These are phyloP conservation scores for Rhizoctonia solani DNA, from an alignment of 1,284 basidiomycete species.

Conservation along the genomic window DNA sequence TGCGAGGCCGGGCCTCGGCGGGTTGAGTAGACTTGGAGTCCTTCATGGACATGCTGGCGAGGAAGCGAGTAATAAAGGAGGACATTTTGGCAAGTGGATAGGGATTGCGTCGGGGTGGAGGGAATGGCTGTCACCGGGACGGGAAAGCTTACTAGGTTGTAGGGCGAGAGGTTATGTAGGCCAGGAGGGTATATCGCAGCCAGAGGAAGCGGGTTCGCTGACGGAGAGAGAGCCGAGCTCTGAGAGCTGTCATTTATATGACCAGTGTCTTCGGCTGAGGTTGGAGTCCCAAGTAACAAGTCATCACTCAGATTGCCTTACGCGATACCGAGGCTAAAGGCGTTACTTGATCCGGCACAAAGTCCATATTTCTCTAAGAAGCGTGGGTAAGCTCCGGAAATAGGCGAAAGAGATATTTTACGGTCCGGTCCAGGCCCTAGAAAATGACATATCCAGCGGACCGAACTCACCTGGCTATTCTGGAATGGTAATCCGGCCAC, in stretches of 20 bases:
- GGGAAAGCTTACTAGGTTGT: background rate
- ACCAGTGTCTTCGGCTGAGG: slow-evolving; percentile 6
- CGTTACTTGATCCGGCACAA: slow-evolving; percentile 18
- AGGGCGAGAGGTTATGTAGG: slow-evolving; percentile 5
- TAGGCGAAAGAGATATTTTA: background rate
- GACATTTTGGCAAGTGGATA: background rate
- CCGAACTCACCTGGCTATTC: background rate
- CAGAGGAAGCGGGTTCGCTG: slow-evolving; percentile 21
- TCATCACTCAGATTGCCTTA: slow-evolving; percentile 7
- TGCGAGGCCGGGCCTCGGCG: slow-evolving; percentile 17
- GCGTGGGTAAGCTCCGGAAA: slow-evolving; percentile 25
- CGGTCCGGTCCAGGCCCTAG: slow-evolving; percentile 21
- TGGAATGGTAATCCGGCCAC: slow-evolving; percentile 1
- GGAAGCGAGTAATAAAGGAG: slow-evolving; percentile 29
- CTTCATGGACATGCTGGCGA: slow-evolving; percentile 30
- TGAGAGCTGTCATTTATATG: slow-evolving; percentile 23
- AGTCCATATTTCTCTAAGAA: background rate
- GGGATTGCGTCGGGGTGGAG: no score
- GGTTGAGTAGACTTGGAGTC: slow-evolving; percentile 13
- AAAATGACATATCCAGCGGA: background rate
- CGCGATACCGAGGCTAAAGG: slow-evolving; percentile 1
- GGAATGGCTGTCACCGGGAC: slow-evolving; percentile 23
- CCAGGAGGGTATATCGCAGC: slow-evolving; percentile 20
- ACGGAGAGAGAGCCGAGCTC: slow-evolving; percentile 29
- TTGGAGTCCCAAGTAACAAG: background rate